phyloP scores from a whole-genome alignment of 2,329 filamentous ascomycete genomes.

The Fonsecaea pugnacius region DNA sequence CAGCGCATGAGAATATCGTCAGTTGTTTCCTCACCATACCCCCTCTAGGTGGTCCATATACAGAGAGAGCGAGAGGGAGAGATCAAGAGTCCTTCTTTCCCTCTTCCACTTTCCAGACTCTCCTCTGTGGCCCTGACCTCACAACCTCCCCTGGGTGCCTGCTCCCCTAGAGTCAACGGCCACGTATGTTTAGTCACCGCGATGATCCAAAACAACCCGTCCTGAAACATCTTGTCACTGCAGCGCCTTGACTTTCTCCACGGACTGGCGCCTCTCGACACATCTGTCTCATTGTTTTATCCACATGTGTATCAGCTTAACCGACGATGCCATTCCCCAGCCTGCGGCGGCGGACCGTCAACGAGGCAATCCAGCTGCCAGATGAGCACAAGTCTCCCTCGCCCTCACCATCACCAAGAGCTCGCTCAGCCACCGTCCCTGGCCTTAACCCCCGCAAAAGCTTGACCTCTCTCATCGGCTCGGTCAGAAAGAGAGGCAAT shows the following conservation, averaged over 20 bases:
- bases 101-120: background rate
- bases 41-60: background rate
- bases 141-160: background rate
- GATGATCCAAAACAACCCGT: background rate
- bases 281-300: constrained; percentile 10
- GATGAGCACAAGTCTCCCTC: constrained; percentile 15
- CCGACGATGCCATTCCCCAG: constrained; percentile 29
- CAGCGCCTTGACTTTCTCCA: background rate
- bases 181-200: background rate
- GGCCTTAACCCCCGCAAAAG: constrained; percentile 27
- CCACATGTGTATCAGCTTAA: constrained; percentile 9
- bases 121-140: background rate
- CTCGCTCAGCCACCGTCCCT: constrained; percentile 20
- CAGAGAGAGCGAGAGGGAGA: background rate
- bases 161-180: background rate
- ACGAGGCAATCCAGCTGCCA: background rate
- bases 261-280: background rate
- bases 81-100: background rate
- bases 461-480: constrained; percentile 22
- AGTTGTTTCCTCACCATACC: background rate
- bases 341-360: constrained; percentile 23
- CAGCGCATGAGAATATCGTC: background rate
- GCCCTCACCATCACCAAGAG: constrained; percentile 15
- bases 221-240: background rate
- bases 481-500: constrained; percentile 18